Percentiles rank a stretch among this genome's conserved stretches.
These are phyloP conservation scores for Emergomyces orientalis DNA, from an alignment of 2,329 filamentous ascomycete genomes.

Conservation along the genomic window DNA sequence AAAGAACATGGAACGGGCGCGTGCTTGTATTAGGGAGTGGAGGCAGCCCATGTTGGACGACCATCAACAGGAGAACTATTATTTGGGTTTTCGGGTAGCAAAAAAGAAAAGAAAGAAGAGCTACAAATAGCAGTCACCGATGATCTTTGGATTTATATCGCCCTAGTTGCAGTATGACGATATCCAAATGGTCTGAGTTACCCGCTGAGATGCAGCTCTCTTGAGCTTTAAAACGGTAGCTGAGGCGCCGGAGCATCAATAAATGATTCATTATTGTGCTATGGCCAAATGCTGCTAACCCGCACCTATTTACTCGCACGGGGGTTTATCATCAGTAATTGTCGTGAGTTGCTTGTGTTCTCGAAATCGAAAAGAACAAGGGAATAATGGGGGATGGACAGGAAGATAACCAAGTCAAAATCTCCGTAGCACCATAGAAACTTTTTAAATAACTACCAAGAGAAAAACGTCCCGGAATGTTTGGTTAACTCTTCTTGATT, in stretches of 20 bases:
- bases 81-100: background rate
- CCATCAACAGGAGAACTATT: background rate
- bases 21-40: background rate
- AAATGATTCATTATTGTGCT: background rate
- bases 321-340: background rate
- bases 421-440: background rate
- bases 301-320: background rate
- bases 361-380: slow-evolving; percentile 2
- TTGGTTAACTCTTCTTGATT: no score
- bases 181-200: background rate
- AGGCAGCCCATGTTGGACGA: background rate
- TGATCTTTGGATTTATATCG: background rate
- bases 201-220: background rate
- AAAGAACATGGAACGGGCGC: no score
- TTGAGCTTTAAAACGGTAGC: background rate
- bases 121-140: background rate
- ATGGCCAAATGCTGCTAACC: background rate
- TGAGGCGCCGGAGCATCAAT: background rate
- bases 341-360: background rate
- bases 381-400: background rate
- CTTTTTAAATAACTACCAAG: background rate
- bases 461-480: background rate
- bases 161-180: background rate
- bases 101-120: background rate
- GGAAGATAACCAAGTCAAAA: background rate